Base-by-base conservation (phyloP, 768 basidiomycete species). In the Ephemerocybe angulata region DNA sequence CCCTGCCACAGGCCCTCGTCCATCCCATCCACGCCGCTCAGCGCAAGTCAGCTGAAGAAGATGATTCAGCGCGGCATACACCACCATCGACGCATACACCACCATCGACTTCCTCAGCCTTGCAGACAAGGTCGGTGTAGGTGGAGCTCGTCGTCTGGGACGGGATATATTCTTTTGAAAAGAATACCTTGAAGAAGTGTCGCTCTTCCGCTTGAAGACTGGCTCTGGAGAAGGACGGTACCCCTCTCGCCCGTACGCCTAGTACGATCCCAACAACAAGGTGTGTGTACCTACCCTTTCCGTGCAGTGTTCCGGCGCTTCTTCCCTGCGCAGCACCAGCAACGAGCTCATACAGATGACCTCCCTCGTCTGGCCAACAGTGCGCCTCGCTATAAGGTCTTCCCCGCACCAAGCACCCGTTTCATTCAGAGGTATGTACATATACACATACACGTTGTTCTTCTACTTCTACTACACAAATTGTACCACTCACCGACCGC, bases 401-500 rank as follows among this genome's bases (percentile, higher is more conserved):
- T n/a, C n/a, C n/a, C n/a, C n/a, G n/a, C n/a, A n/a, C n/a, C n/a
- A n/a, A n/a, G n/a, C n/a, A n/a, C n/a, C 53, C 90, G 90, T 92
- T 83, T 92, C 87, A 1, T 83, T 88, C 0, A 90, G 83, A 0
- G 90, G 90, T 0, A 94, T 86, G 82, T 96, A 98, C 66, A 97
- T 98, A 94, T 94, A 98, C 63, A 93, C 95, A 0, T 98, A 98
- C 64, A 89, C 91, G 21, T 93, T 99, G 57, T 82, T 95, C 59
- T 93, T 92, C 3, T n/a, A n/a, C n/a, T n/a, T n/a, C n/a, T n/a
- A n/a, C n/a, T n/a, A n/a, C n/a, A n/a, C n/a, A n/a, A n/a, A n/a
- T n/a, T n/a, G n/a, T n/a, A n/a, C n/a, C n/a, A n/a, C n/a, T n/a
- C n/a, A n/a, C n/a, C n/a, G n/a, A n/a, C n/a, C n/a, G n/a, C n/a